Base-by-base conservation (phyloP, 225 moss, liverwort and hornwort genomes). In the Sphagnum contortum region DNA sequence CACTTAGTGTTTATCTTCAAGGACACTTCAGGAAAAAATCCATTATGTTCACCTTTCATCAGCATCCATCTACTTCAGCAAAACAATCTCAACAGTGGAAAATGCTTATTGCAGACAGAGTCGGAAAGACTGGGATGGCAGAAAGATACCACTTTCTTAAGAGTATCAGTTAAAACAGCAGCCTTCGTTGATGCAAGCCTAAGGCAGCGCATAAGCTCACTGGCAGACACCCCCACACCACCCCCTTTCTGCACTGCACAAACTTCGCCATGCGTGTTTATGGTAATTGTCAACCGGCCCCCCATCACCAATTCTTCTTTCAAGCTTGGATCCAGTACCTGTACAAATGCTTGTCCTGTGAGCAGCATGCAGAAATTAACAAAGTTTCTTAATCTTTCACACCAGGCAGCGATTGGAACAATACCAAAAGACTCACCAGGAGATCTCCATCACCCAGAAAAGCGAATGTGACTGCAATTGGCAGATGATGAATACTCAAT, bases 251-350 rank as follows among this genome's bases (percentile, higher is more conserved):
- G 92, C 45, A 93, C 82, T 14, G 87, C 90, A 75, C 92, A 93
- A 50, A 93, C 75, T 49, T 93, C 92, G 51, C 92, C 92, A 71
- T 88, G 92, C 5, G 81, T 56, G 62, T 93, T 93, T 44, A 82
- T 72, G 49, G 80, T 93, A 10, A 93, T 86, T 12, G 90, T 93
- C 62, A 93, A 71, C 70, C 88, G 75, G 57, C 90, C 82, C 50
- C 93, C 88, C 93, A 93, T 93, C 4, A 88, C 84, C 57, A 85
- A 89, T 63, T 93, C 90, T 74, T 93, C 93, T 72, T 93, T 93
- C 66, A 88, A 65, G 63, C 67, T 90, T 48, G 93, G 93, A 59
- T 93, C 93, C 57, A 93, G 64, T 4, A 86, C 93, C 92, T 93
- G 89, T 29, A 29, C 29, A 29, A 29, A 29, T 29, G 29, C 29